Conservation (phyloP, 257 asterid genomes). For the Knoxia roxburghii region DNA sequence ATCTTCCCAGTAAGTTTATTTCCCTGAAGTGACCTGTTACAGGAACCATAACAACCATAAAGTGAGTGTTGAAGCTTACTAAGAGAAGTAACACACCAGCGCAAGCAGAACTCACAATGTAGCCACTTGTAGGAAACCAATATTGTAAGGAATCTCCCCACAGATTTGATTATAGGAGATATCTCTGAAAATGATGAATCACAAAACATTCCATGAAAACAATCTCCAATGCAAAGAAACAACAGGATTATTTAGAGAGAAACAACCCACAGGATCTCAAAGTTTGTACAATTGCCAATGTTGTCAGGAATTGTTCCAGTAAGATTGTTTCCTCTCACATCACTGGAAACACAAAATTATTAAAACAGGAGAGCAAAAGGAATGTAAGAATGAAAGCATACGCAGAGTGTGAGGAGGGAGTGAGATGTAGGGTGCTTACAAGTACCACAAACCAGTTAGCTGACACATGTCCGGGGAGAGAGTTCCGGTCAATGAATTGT, state of each 20-base stretch:
- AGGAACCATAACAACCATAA: constrained; percentile 1
- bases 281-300: constrained; percentile 94
- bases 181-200: constrained; percentile 48
- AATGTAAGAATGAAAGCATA: neutral
- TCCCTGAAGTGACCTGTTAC: constrained; percentile 80
- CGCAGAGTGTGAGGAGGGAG: neutral
- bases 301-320: constrained; percentile 83
- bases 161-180: constrained; percentile 84
- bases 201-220: neutral
- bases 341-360: constrained; percentile 39
- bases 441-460: constrained; percentile 94
- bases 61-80: neutral
- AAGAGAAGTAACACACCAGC: too few species aligned
- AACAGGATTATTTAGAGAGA: neutral
- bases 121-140: constrained; percentile 97
- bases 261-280: constrained; percentile 79
- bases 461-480: constrained; percentile 93
- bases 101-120: constrained; percentile 79
- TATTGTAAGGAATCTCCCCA: constrained; percentile 93
- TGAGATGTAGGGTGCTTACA: constrained; percentile 44
- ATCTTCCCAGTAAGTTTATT: constrained; percentile 83
- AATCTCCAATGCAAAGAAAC: neutral
- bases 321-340: constrained; percentile 81
- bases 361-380: neutral
- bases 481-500: constrained; percentile 71